Base-by-base conservation (phyloP, 1,284 basidiomycete species). In the Cutaneotrichosporon curvatum region DNA sequence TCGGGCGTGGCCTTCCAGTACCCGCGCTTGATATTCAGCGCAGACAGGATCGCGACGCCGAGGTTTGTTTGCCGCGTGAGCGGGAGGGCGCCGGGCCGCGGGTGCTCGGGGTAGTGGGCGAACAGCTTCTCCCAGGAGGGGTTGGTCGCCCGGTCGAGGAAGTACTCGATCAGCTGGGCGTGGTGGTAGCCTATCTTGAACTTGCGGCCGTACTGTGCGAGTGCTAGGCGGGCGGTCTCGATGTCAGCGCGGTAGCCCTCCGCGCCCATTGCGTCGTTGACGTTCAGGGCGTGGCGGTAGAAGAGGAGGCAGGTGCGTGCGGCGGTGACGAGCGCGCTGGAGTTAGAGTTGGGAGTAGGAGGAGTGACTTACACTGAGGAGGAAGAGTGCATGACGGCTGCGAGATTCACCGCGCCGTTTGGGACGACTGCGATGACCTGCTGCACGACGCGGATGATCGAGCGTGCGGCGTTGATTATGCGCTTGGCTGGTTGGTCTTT, bases 111-210 rank as follows among this genome's bases (percentile, higher is more conserved):
- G 40, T 65, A 70, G 47, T 70, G 67, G 14, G 63, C 56, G 10
- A 40, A 40, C 8, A 70, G 51, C 50, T 70, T 68, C 31, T 68
- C 63, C 37, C 50, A 63, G 0, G 65, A 61, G 11, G 67, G 67
- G 43, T 62, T 55, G 8, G 58, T 55, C 7, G 62, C 59, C 16
- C 67, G 57, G 46, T 70, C 67, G 37, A 70, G 46, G 49, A 70
- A 70, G 51, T 70, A 70, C 39, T 68, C 65, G 44, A 70, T 60
- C 9, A 70, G 55, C 49, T 70, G 67, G 9, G 67, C 56, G 38
- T 70, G 67, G 42, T 70, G 67, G 47, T 65, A 59, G 5, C 67
- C 67, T 31, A 70, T 64, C 57, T 67, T 67, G 52, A 65, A 66
- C 10, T 55, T 47, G n/a, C 44, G 34, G 40, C 65, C 62, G 47